Percentiles rank a stretch among this genome's conserved stretches.
Evolutionary conservation across 305 asterid species (phyloP).

Genomic region (Ilex paraguariensis): DNA sequence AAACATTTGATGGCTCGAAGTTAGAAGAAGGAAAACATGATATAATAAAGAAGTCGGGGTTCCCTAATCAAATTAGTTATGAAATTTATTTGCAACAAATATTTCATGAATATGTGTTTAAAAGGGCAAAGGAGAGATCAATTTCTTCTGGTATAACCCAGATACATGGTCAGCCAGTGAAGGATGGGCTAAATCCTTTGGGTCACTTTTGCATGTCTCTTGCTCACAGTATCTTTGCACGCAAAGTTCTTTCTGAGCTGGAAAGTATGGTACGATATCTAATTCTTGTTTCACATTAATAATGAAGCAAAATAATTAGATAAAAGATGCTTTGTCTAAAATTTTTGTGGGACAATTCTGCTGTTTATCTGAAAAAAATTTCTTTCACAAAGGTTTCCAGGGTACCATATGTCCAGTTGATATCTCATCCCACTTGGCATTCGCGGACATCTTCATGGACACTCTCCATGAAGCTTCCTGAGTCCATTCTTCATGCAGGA

Average conservation of each 20-base stretch:
- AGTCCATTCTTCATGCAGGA: conserved; percentile 65
- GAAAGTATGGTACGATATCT: conserved; percentile 73
- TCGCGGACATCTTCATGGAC: conserved; percentile 95
- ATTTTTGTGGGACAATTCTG: background rate
- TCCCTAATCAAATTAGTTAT: conserved; percentile 62
- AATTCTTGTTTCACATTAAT: background rate
- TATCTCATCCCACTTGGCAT: conserved; percentile 91
- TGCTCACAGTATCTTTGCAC: conserved; percentile 91
- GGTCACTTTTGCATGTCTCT: conserved; percentile 89
- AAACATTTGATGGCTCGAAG: conserved; percentile 34
- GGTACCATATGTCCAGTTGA: conserved; percentile 67
- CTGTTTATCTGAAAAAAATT: conserved; percentile 3
- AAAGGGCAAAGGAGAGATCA: conserved; percentile 62
- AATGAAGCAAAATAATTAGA: background rate
- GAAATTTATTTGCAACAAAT: conserved; percentile 80
- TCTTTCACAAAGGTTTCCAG: conserved; percentile 52
- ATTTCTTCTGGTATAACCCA: conserved; percentile 41
- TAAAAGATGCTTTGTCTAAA: background rate
- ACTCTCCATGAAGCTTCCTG: conserved; percentile 71
- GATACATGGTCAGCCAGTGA: conserved; percentile 42
- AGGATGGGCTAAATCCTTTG: conserved; percentile 61
- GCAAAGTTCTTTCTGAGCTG: conserved; percentile 66
- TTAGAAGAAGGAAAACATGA: conserved; percentile 34
- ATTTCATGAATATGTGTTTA: conserved; percentile 85
- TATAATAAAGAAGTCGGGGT: conserved; percentile 31